Percentiles rank a stretch among this genome's conserved stretches.
These are phyloP conservation scores for Arachnomyces sp. DNA, from an alignment of 2,329 filamentous ascomycete species.

Conservation along the genomic window DNA sequence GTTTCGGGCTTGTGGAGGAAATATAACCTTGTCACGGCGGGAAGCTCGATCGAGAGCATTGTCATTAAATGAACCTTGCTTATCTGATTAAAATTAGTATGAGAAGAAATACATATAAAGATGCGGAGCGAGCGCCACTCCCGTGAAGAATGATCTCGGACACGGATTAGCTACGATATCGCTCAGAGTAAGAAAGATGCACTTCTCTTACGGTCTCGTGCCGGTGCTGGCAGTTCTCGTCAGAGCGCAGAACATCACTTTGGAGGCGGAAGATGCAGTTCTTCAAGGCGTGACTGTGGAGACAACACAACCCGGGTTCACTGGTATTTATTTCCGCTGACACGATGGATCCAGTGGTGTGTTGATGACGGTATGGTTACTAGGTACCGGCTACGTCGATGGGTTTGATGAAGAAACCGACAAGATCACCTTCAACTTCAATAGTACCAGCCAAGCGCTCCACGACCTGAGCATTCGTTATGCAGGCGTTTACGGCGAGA, in stretches of 20 bases:
- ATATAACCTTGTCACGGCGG: no score
- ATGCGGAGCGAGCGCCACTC: no score
- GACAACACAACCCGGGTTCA: slow-evolving; percentile 33
- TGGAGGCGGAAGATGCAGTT: slow-evolving; percentile 37
- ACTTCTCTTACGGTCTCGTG: no score
- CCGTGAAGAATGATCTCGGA: no score
- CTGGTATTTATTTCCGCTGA: slow-evolving; percentile 19
- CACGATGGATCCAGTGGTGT: background rate
- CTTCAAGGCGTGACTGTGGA: slow-evolving; percentile 36
- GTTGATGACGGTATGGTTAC: slow-evolving; percentile 3
- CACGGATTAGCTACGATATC: no score
- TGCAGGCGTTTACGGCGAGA: slow-evolving; percentile 41
- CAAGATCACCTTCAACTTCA: slow-evolving; percentile 39
- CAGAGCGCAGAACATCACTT: slow-evolving; percentile 16
- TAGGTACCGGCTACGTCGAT: slow-evolving; percentile 42
- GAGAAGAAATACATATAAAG: no score
- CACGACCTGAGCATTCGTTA: slow-evolving; percentile 41
- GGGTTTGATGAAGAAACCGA: slow-evolving; percentile 39
- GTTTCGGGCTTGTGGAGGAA: no score
- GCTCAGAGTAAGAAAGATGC: no score
- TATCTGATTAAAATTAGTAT: no score
- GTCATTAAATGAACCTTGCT: no score
- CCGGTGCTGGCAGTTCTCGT: no score
- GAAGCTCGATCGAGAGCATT: no score
- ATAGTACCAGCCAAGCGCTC: slow-evolving; percentile 27